Evolutionary conservation across 805 yeast species (phyloP), one percentile per base, ranked within the genome.

Genomic region (Suhomyces xylopsoci): DNA sequence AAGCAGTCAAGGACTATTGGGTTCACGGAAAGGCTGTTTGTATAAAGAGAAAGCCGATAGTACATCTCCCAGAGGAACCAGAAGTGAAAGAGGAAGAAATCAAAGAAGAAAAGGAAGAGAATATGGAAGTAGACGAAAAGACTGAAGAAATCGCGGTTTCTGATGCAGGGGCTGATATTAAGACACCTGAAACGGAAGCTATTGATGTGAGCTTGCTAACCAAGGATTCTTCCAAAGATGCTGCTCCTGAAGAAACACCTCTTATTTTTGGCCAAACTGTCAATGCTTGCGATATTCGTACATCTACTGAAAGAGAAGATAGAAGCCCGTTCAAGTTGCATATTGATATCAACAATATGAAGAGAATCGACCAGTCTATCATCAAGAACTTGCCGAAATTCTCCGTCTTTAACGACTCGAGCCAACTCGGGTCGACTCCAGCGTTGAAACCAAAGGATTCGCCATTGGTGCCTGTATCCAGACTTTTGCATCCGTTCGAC

Each of bases 1-100:
- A 82, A 54, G 87, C 91, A 0, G 80, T 93, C 1, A 69, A 73
- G 62, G 96, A 89, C 55, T 90, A 84, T 65, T 90, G 96, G 96
- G 73, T 62, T 1, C 81, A 79, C 58, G 97, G 97, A 0, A 84
- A 83, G 62, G 70, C 65, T 7, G 80, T 79, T 19, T 85, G 96
- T 62, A 71, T 90, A 12, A 81, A 78, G 54, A 68, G 80, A 48
- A 79, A 74, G 57, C 76, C 80, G 3, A 77, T 83, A 19, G 58
- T 50, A 15, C 62, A 60, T 48, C 45, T 68, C 7, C 55, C 54
- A 9, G 62, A 51, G 8, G 51, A 19, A 12, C 49, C 50, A 8
- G 38, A 32, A 3, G 42, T 25, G 42, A 52, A 47, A 15, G 36
- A 32, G 17, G 50, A 42, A 10, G 51, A 24, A 19, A 46, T 3